Base-by-base conservation (phyloP, 2,329 filamentous ascomycete species). In the Penicillium hesseltinei region DNA sequence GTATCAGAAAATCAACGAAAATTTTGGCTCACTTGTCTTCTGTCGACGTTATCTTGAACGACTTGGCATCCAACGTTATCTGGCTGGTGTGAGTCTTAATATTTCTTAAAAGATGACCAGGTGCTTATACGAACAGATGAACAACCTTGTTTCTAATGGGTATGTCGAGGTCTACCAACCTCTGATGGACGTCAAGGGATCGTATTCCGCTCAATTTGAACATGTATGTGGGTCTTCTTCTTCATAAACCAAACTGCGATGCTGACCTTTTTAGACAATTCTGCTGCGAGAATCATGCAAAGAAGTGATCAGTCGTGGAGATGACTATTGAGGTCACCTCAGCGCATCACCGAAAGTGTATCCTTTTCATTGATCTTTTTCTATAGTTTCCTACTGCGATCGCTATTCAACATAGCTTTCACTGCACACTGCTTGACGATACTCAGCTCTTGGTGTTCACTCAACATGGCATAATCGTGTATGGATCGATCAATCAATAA, bases 171-270 rank as follows among this genome's bases (percentile, higher is more conserved):
- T 77, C 4, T 84, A 88, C 65, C 72, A 73, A 15, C 85, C 85
- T 1, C 73, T 88, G 27, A 73, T 79, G 35, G 85, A 88, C 62
- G 69, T 83, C 42, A 77, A 80, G 60, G 85, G 84, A 2, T 86
- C 84, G 1, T 87, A 86, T 66, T 80, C 82, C 5, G 85, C 85
- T 10, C 86, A 88, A 63, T 88, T 84, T 67, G 85, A 88, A 73
- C 86, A 83, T 71, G 76, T 79, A 67, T 56, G 73, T 66, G 43
- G 11, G 0, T n/a, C 19, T 31, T 15, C 8, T 27, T 19, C 31
- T 33, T 21, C 23, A 10, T 3, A 19, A 9, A 69, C 33, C 56
- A 54, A 48, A 3, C 44, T 17, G 19, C 45, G 23, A 42, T 51
- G 44, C 54, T 65, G 43, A 63, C 39, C 53, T 61, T 59, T 23